These are phyloP conservation scores for Hypomontagnella monticulosa DNA, from an alignment of 495 filamentous ascomycete species.

Conservation along the genomic window DNA sequence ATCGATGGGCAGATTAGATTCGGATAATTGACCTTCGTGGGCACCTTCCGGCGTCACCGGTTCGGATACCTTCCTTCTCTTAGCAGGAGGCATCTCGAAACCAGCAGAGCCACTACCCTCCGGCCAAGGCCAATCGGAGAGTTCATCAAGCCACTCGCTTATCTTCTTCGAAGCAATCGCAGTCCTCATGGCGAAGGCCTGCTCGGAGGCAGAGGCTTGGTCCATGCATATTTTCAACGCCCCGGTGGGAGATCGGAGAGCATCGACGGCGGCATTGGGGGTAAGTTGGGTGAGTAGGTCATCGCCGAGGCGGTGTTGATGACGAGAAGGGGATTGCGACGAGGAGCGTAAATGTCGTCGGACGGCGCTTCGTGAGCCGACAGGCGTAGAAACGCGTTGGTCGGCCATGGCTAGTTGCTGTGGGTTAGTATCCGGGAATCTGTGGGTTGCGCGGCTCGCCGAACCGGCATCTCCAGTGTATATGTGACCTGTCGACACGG, in stretches of 20 bases:
- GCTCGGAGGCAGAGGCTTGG: conserved; percentile 70
- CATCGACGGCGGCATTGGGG: conserved; percentile 53
- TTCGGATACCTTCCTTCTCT: conserved; percentile 49
- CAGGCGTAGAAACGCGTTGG: conserved; percentile 37
- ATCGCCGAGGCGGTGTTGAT: conserved; percentile 48
- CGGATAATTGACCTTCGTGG: conserved; percentile 11
- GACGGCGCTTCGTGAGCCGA: conserved; percentile 38
- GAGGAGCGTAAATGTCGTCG: conserved; percentile 42
- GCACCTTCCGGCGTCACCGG: conserved; percentile 11
- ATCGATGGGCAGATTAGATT: conserved; percentile 39
- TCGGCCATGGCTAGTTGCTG: conserved; percentile 42
- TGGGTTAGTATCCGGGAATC: conserved; percentile 41
- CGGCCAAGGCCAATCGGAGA: conserved; percentile 81
- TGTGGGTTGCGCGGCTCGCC: conserved; percentile 17
- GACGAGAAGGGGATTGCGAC: conserved; percentile 49
- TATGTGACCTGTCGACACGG: conserved; percentile 32
- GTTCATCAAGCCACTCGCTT: conserved; percentile 78
- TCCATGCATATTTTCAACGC: conserved; percentile 71
- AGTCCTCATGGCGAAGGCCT: conserved; percentile 76
- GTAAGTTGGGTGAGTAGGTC: conserved; percentile 57
- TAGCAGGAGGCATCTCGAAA: conserved; percentile 64
- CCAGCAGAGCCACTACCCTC: conserved; percentile 58
- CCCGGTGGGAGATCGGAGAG: conserved; percentile 61
- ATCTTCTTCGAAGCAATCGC: conserved; percentile 79
- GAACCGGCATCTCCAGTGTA: conserved; percentile 32